Evolutionary conservation across 768 basidiomycete species (phyloP), one percentile per base, ranked within the genome.

Genomic region (Antrodiella citrinella): DNA sequence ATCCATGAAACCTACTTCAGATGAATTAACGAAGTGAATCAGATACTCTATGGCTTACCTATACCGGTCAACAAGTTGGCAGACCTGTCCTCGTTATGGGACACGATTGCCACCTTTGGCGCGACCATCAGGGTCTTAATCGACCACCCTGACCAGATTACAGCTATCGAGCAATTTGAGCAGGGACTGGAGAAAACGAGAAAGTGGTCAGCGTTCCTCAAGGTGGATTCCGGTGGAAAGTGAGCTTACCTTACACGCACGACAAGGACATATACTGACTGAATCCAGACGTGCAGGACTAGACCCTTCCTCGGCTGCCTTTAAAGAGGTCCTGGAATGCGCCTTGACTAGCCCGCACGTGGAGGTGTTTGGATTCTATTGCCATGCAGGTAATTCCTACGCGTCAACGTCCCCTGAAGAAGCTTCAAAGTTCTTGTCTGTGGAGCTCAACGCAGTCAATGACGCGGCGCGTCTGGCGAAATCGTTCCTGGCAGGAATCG

Each of bases 11-110:
- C 45, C 42, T 41, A 48, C 21, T 43, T 44, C 44, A 40, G 48
- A 12, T 49, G 46, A 45, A 22, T 11, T 25, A 44, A 42, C 20
- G 40, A 38, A 9, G 18, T 35, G 21, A n/a, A 23, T 7, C 55
- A 94, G 90, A 76, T 94, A 55, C 69, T 94, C 12, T 92, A 92
- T 59, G 85, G 86, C 4, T 71, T 91, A 39, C 91, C 90, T 9
- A 66, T 88, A 1, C 74, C 75, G 4, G 52, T 73, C 12, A 85
- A 84, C 69, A 91, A 87, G 66, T 68, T 92, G 13, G 73, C 73
- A 30, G 89, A 90, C 55, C 68, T 92, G 22, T 76, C 81, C 25
- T 64, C 65, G 4, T 69, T 90, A 11, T 74, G 80, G 65, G 72
- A 79, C 38, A 73, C 77, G 53, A 66, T 87, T 42, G 69, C 67